Conservation (phyloP, 2,329 filamentous ascomycete species). For the Hypoxylon sp. region DNA sequence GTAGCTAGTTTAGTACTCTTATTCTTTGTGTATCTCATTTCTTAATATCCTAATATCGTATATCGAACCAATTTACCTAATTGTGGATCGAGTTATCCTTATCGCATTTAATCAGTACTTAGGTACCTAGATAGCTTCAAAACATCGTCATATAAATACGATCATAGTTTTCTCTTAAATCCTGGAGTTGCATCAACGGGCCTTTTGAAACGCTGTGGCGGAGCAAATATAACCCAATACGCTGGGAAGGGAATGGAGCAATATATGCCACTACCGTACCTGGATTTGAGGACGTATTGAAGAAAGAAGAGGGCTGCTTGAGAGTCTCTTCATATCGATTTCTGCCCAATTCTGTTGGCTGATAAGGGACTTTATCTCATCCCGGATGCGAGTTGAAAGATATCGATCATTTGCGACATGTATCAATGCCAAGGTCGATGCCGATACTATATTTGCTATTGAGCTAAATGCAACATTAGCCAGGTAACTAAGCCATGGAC, state of each 20-base stretch:
- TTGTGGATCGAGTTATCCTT: too few species aligned
- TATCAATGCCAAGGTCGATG: neutral
- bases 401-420: neutral
- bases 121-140: too few species aligned
- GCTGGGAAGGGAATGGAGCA: neutral
- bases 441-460: neutral
- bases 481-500: neutral
- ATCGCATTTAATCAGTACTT: too few species aligned
- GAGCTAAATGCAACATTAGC: neutral
- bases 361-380: neutral
- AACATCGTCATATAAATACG: too few species aligned
- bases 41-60: too few species aligned
- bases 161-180: neutral
- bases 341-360: neutral
- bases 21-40: neutral
- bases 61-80: too few species aligned
- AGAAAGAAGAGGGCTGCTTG: neutral
- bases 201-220: slow-evolving; percentile 13
- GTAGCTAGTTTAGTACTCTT: neutral
- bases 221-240: slow-evolving; percentile 6
- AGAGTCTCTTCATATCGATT: neutral
- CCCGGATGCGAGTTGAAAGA: neutral
- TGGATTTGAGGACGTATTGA: too few species aligned
- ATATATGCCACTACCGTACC: neutral
- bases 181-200: slow-evolving; percentile 7